phyloP scores from a whole-genome alignment of 73 alveolate species.

The Uronychia setigera region DNA sequence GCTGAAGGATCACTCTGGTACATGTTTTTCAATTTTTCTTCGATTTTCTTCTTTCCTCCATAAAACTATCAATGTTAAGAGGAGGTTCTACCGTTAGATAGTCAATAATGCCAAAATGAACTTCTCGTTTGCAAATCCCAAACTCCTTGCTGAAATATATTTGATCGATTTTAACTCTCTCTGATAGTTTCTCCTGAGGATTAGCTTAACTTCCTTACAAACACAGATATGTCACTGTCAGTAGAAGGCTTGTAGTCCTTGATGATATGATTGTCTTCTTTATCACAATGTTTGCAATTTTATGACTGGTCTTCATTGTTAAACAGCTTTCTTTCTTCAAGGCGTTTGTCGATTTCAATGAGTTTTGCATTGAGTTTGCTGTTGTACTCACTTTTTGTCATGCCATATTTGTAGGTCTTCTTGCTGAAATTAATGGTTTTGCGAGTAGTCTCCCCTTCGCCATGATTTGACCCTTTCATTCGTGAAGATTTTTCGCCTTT shows the following conservation, averaged over 20 bases:
- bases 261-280: background rate
- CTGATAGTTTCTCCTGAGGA: conserved; percentile 3
- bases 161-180: conserved; percentile 50
- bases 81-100: conserved; percentile 23
- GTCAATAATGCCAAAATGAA: conserved; percentile 61
- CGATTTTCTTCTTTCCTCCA: conserved; percentile 18
- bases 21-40: background rate
- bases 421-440: too few relatives aligned
- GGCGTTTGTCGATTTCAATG: conserved; percentile 12
- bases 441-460: too few relatives aligned
- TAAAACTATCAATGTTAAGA: too few relatives aligned
- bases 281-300: conserved; percentile 17
- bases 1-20: conserved; percentile 25
- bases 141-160: conserved; percentile 41
- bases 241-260: too few relatives aligned
- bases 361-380: background rate
- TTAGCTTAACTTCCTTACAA: background rate
- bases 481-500: too few relatives aligned
- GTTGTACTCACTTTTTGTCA: too few relatives aligned
- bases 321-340: conserved; percentile 1
- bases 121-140: conserved; percentile 53
- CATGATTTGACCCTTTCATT: too few relatives aligned
- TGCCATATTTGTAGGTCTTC: too few relatives aligned
- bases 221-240: background rate
- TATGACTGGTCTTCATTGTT: background rate